Conservation (phyloP, 2,329 filamentous ascomycete species). For the Akanthomyces muscarius region DNA sequence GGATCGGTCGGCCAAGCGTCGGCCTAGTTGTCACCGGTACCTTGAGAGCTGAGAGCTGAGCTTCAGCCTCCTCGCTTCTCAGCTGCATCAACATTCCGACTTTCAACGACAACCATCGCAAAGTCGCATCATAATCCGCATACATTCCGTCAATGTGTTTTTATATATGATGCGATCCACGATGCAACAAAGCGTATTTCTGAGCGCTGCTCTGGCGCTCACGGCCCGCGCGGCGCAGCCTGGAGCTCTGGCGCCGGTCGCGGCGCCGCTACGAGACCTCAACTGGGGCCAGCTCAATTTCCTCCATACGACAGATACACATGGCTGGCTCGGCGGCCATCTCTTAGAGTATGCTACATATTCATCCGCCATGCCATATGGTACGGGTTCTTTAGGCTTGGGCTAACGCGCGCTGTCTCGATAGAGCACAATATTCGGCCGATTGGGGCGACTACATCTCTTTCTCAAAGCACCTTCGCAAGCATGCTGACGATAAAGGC, state of each 20-base stretch:
- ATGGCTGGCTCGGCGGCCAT: constrained; percentile 94
- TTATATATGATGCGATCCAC: neutral
- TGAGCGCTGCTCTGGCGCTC: constrained; percentile 30
- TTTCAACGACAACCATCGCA: constrained; percentile 34
- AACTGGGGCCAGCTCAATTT: constrained; percentile 96
- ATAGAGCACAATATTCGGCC: constrained; percentile 80
- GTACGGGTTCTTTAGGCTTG: constrained; percentile 14
- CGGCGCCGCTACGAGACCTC: constrained; percentile 77
- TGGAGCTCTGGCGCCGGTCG: constrained; percentile 69
- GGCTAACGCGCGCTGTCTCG: constrained; percentile 5
- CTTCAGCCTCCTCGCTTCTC: neutral
- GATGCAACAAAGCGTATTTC: constrained; percentile 14
- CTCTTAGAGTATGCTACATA: constrained; percentile 67
- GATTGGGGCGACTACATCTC: constrained; percentile 99
- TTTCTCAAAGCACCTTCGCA: constrained; percentile 77
- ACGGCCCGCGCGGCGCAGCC: constrained; percentile 62
- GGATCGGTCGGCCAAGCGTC: neutral
- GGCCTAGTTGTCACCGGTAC: neutral
- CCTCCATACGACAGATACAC: constrained; percentile 92
- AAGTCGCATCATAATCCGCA: constrained; percentile 19
- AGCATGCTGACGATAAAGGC: constrained; percentile 71
- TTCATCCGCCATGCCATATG: neutral
- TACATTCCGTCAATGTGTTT: neutral
- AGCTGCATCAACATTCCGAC: neutral
- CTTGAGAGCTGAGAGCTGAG: neutral